Base-by-base conservation (phyloP, 225 moss, liverwort and hornwort genomes). In the Pseudoscleropodium purum region DNA sequence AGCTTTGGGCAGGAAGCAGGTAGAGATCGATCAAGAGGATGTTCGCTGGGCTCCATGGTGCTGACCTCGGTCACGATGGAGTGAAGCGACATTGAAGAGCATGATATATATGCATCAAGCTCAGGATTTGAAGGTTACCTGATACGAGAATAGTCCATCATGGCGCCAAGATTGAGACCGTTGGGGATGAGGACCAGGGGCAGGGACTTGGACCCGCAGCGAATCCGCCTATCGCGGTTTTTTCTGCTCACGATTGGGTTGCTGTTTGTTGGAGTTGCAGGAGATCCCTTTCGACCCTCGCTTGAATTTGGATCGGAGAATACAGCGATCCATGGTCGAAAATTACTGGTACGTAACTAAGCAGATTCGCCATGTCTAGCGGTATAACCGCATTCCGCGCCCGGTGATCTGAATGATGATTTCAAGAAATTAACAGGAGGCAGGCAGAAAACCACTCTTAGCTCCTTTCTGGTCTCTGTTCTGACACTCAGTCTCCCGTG, bases 291-390 rank as follows among this genome's bases (percentile, higher is more conserved):
- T 70, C 79, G 43, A 86, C 75, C 80, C 52, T 66, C 67, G 37
- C 45, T 85, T 36, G 83, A 84, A 43, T 59, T 80, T 45, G 74
- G 75, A 75, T 86, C 83, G 84, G 84, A 89, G 43, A 52, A 52
- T 80, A 75, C 75, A 18, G 74, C 63, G 30, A 84, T 41, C 64
- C 84, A 66, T 75, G 64, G 87, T 34, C 84, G 92, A 59, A 86
- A 89, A 89, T 56, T 87, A 57, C 87, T 92, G 92, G 92, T 92
- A 91, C 18, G 87, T 85, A 20, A 36, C 61, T 73, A 25, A 16
- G 36, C 86, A 59, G 37, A 59, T 75, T 82, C 82, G 23, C 86
- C 57, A 14, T 31, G 39, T 51, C 41, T 43, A 66, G 36, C 13
- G 43, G 36, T 65, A 5, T 24, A 36, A 36, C 20, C 27, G 36